Conservation (phyloP, 2,329 filamentous ascomycete genomes). For the Sporothrix brunneoviolacea region DNA sequence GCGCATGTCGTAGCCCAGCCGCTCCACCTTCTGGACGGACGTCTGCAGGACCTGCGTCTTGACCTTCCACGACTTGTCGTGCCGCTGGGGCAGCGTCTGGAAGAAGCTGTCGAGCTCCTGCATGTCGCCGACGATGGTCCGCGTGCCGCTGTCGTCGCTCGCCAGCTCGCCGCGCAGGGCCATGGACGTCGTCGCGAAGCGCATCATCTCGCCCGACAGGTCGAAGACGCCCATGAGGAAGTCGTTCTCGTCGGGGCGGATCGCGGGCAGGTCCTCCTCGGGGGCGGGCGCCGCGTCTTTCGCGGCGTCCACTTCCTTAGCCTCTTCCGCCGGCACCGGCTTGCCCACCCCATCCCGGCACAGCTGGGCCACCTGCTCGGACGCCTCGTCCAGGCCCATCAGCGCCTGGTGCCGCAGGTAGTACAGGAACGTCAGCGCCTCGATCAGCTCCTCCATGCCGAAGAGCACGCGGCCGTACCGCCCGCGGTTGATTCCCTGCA, state of each 20-base stretch:
- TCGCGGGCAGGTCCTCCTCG: conserved; percentile 23
- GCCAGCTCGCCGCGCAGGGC: conserved; percentile 60
- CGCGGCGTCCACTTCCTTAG: conserved; percentile 26
- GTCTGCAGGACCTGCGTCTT: conserved; percentile 83
- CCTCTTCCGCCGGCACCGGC: conserved; percentile 22
- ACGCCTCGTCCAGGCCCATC: conserved; percentile 59
- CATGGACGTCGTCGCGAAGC: conserved; percentile 84
- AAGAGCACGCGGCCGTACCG: conserved; percentile 76
- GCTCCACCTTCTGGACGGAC: conserved; percentile 92
- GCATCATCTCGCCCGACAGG: conserved; percentile 92
- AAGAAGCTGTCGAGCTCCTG: conserved; percentile 69
- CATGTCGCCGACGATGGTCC: conserved; percentile 75
- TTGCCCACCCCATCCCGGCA: conserved; percentile 27
- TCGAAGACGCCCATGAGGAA: conserved; percentile 91
- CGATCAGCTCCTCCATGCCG: conserved; percentile 89
- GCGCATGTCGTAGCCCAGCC: conserved; percentile 76
- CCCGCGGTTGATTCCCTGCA: conserved; percentile 71
- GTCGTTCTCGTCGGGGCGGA: conserved; percentile 70
- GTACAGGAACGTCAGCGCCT: conserved; percentile 81
- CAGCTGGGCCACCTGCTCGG: conserved; percentile 36
- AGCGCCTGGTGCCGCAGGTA: conserved; percentile 75
- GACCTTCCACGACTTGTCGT: conserved; percentile 54
- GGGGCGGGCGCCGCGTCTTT: conserved; percentile 17
- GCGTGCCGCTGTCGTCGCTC: conserved; percentile 30
- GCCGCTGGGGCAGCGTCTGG: conserved; percentile 61